phyloP scores from a whole-genome alignment of 176 grass and related monocot species.

The barley (Hordeum vulgare) region DNA sequence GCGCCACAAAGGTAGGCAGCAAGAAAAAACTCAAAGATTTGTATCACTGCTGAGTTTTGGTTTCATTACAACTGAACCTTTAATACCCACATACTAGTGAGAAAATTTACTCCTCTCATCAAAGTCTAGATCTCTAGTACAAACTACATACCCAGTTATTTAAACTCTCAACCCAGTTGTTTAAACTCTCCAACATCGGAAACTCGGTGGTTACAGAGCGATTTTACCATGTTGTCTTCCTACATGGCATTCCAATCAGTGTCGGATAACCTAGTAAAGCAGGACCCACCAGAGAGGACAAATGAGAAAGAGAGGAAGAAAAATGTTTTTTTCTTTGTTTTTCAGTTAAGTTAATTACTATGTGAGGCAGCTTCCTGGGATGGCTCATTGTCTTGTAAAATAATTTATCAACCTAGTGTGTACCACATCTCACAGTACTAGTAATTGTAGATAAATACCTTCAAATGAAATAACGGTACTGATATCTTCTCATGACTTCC shows the following conservation, averaged over 20 bases:
- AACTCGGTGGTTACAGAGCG: not conserved
- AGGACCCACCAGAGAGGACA: not conserved
- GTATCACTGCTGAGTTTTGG: conserved; percentile 14
- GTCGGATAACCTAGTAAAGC: not conserved
- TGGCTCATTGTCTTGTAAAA: not conserved
- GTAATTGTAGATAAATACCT: conserved; percentile 14
- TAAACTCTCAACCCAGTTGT: not conserved
- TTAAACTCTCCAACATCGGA: not conserved
- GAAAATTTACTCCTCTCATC: not conserved
- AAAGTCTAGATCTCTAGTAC: not conserved
- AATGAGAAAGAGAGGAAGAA: not conserved
- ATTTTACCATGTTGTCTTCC: not conserved
- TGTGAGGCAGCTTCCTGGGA: not conserved
- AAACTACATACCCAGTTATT: not conserved
- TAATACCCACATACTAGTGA: not conserved
- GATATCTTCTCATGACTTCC: conserved; percentile 30
- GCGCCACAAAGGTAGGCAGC: conserved; percentile 35
- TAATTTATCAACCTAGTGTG: not conserved
- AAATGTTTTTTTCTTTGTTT: not conserved
- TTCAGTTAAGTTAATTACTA: not conserved
- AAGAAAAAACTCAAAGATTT: not conserved
- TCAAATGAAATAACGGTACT: conserved; percentile 6
- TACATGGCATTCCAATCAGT: not conserved
- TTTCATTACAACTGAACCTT: not conserved
- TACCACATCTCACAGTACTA: not conserved